Conservation (phyloP, 148 eudicot species). For the Hydrangea macrophylla region DNA sequence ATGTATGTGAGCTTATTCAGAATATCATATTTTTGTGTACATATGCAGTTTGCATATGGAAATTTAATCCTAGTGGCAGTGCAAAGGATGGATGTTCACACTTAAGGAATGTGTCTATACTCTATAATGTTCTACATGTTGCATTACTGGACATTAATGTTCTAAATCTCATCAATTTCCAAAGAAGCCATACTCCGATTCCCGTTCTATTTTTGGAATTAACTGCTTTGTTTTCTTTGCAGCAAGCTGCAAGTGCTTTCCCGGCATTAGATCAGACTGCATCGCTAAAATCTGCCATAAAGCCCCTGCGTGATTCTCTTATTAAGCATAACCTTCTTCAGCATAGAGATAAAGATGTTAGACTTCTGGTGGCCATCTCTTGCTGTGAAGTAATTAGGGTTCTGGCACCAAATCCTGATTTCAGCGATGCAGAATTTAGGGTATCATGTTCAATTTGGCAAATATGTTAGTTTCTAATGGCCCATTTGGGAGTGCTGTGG, state of each 20-base stretch:
- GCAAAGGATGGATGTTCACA: not conserved
- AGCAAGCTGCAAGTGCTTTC: conserved; percentile 69
- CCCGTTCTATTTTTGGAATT: not conserved
- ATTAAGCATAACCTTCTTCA: conserved; percentile 54
- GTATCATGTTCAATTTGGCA: conserved; percentile 25
- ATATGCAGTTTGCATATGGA: not conserved
- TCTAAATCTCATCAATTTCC: not conserved
- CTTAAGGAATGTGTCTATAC: not conserved
- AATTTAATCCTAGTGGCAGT: not conserved
- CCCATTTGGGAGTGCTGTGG: not conserved
- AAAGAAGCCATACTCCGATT: not conserved
- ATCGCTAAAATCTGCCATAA: conserved; percentile 35
- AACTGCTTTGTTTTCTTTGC: conserved; percentile 16
- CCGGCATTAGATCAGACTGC: conserved; percentile 52
- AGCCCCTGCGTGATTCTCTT: conserved; percentile 60
- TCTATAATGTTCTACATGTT: not conserved
- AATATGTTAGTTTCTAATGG: not conserved
- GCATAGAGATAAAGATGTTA: conserved; percentile 74
- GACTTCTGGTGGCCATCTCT: conserved; percentile 69
- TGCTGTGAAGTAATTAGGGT: conserved; percentile 77
- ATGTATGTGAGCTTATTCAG: too few species aligned
- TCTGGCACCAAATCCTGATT: conserved; percentile 80
- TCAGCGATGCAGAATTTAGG: conserved; percentile 51
- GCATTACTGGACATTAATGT: not conserved
- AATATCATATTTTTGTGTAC: too few species aligned